Percentiles rank a stretch among this genome's conserved stretches.
Evolutionary conservation across 129 eudicot genomes (phyloP).

Genomic region (Ambrosia trifida): DNA sequence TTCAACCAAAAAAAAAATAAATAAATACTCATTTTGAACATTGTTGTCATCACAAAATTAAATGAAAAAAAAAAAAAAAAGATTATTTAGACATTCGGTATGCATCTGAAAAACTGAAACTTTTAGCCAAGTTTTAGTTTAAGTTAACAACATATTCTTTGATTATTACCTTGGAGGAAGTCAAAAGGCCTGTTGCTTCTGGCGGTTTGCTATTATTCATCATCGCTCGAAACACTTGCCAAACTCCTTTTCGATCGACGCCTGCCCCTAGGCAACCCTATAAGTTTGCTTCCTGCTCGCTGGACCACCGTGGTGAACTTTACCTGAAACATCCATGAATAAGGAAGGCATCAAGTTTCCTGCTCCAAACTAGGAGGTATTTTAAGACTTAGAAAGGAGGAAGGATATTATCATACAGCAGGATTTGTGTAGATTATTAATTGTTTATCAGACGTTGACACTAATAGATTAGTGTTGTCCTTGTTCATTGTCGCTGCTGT

Average conservation of each 20-base stretch:
- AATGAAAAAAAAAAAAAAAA: no score
- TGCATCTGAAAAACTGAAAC: not conserved
- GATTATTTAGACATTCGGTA: no score
- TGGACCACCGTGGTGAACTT: conserved; percentile 39
- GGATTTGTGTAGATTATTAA: conserved; percentile 89
- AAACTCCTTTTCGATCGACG: conserved; percentile 39
- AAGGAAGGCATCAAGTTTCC: not conserved
- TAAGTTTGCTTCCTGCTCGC: conserved; percentile 39
- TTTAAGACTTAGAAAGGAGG: not conserved
- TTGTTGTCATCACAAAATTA: not conserved
- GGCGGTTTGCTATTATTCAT: conserved; percentile 29
- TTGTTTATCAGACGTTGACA: conserved; percentile 76
- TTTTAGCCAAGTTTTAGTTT: not conserved
- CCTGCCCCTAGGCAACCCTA: conserved; percentile 41
- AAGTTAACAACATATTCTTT: not conserved
- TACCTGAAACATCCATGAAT: conserved; percentile 26
- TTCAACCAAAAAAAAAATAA: no score
- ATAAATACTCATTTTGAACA: not conserved
- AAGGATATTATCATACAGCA: conserved; percentile 57
- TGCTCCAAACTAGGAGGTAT: not conserved
- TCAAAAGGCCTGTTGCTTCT: not conserved
- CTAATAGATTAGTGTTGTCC: conserved; percentile 85
- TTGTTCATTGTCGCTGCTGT: conserved; percentile 68
- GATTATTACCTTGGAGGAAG: conserved; percentile 19
- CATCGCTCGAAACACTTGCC: conserved; percentile 45